Evolutionary conservation across 805 yeast genomes (phyloP).

Genomic region (Cyberlindnera japonica): DNA sequence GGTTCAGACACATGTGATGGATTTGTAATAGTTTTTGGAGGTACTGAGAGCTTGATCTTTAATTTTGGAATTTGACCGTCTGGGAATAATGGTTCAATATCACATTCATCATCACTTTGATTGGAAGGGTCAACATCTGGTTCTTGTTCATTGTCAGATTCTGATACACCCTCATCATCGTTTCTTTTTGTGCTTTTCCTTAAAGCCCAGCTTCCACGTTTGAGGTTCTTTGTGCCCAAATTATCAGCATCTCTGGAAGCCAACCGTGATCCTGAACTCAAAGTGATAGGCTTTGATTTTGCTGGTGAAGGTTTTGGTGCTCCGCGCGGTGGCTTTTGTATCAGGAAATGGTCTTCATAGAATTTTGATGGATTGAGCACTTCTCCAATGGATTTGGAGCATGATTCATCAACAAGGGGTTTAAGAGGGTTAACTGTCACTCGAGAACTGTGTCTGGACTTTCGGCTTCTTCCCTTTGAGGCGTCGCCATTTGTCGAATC

Average conservation of each 20-base stretch:
- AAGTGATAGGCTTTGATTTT: conserved; percentile 1
- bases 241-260: neutral
- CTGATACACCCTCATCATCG: too few relatives aligned
- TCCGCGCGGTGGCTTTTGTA: conserved; percentile 3
- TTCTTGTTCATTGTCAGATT: too few relatives aligned
- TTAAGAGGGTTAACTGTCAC: conserved; percentile 20
- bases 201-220: neutral
- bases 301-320: conserved; percentile 3
- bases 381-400: conserved; percentile 14
- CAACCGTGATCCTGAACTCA: neutral
- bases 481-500: conserved; percentile 3
- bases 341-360: conserved; percentile 21
- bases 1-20: conserved; percentile 56
- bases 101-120: conserved; percentile 5
- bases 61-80: conserved; percentile 20
- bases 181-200: too few relatives aligned
- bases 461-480: conserved; percentile 17
- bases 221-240: neutral
- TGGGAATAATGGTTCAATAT: conserved; percentile 5
- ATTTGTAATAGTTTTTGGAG: conserved; percentile 51
- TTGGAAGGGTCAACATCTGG: conserved; percentile 5
- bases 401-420: conserved; percentile 13
- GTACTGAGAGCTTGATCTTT: conserved; percentile 33
- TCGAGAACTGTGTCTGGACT: conserved; percentile 25
- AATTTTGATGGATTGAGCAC: conserved; percentile 21